phyloP scores from a whole-genome alignment of 1,284 basidiomycete genomes.

The Farysia itapuensis region DNA sequence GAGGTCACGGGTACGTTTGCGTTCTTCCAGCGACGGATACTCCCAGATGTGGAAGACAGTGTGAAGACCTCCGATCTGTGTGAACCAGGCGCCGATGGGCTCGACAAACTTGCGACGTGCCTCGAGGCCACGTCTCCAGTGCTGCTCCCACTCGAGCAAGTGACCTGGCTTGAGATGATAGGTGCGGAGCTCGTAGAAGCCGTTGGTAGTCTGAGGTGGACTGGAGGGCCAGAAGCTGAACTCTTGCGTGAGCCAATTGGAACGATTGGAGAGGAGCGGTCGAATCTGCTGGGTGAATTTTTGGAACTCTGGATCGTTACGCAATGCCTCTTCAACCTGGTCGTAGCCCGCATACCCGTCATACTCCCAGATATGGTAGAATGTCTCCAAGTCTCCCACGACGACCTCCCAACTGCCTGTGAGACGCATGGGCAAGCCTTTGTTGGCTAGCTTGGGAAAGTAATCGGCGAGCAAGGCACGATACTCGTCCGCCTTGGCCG shows the following conservation, averaged over 20 bases:
- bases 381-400: conserved; percentile 55
- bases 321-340: conserved; percentile 20
- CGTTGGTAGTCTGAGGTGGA: conserved; percentile 25
- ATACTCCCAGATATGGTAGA: conserved; percentile 59
- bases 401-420: conserved; percentile 54
- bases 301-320: conserved; percentile 28
- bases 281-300: conserved; percentile 20
- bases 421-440: conserved; percentile 25
- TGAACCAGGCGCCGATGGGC: conserved; percentile 57
- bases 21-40: conserved; percentile 51
- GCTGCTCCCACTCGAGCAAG: conserved; percentile 55
- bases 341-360: conserved; percentile 55
- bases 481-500: conserved; percentile 46
- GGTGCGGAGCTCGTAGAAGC: conserved; percentile 52
- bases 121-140: conserved; percentile 56
- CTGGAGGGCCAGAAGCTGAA: conserved; percentile 56
- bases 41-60: conserved; percentile 58
- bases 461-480: conserved; percentile 34
- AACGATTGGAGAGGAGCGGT: conserved; percentile 36
- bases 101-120: conserved; percentile 53
- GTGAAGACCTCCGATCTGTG: conserved; percentile 54
- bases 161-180: conserved; percentile 56
- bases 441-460: conserved; percentile 42
- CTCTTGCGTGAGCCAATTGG: conserved; percentile 56
- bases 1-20: conserved; percentile 53